Percentiles rank a stretch among this genome's conserved stretches.
Evolutionary conservation across 495 filamentous ascomycete genomes (phyloP).

Genomic region (Hypomontagnella monticulosa): DNA sequence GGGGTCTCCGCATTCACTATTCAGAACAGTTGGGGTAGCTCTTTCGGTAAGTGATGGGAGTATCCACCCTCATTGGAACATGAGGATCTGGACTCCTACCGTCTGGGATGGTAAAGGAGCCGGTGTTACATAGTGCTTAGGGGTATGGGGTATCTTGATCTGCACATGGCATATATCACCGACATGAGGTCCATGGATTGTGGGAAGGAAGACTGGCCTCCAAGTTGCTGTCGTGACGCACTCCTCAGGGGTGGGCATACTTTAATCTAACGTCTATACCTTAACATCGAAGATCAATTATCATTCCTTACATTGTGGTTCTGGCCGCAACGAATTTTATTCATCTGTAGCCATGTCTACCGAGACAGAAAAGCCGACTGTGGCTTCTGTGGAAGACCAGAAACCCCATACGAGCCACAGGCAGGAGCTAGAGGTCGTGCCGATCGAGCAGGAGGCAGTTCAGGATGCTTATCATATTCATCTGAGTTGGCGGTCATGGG

Average conservation of each 20-base stretch:
- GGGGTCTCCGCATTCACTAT: constrained; percentile 28
- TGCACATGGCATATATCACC: too few species aligned
- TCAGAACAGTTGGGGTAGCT: constrained; percentile 14
- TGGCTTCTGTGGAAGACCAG: constrained; percentile 9
- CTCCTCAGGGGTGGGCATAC: neutral
- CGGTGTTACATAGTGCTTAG: neutral
- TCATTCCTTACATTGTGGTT: neutral
- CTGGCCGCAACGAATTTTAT: neutral
- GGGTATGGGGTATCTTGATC: neutral
- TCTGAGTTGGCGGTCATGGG: constrained; percentile 53
- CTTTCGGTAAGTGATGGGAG: neutral
- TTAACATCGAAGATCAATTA: neutral
- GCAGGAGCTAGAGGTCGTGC: constrained; percentile 38
- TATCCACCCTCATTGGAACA: constrained; percentile 2
- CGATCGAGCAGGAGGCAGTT: constrained; percentile 48
- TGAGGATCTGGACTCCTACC: neutral
- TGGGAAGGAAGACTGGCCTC: neutral
- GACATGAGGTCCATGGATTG: neutral
- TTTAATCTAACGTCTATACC: too few species aligned
- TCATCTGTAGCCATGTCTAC: constrained; percentile 16
- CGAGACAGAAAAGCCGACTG: constrained; percentile 20
- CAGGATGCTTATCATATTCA: constrained; percentile 40
- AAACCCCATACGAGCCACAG: constrained; percentile 2
- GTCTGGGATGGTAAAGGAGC: neutral
- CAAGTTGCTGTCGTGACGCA: neutral